Base-by-base conservation (phyloP, 805 yeast genomes). In the Clavispora phyllophila region DNA sequence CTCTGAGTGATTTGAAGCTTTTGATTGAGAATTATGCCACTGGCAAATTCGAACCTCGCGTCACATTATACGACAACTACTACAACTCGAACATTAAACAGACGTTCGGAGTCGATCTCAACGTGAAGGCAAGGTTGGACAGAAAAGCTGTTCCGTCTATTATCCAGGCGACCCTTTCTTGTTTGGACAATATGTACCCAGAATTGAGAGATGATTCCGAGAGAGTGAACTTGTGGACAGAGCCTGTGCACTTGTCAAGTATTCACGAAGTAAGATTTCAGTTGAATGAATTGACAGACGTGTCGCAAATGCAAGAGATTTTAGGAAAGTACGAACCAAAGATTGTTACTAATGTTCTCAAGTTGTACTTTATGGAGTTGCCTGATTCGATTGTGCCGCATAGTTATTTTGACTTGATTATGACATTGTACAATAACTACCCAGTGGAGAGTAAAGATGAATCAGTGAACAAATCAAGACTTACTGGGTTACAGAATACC, bases 31-130 rank as follows among this genome's bases (percentile, higher is more conserved):
- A 78, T 49, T 81, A 82, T 56, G 74, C 79, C 40, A 83, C 91
- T 0, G 96, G 96, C 0, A 70, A 74, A 33, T 87, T 84, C 62
- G 68, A 76, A 38, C 96, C 96, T 13, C 76, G 73, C 39, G 90
- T 83, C 8, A 69, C 77, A 0, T 71, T 84, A 13, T 87, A 87
- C 61, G 95, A 87, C 56, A 86, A 85, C 59, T 87, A 87, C 64
- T 85, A 85, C 61, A 79, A 81, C 48, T 75, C 86, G 5, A 78
- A 80, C 36, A 74, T 81, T 36, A 65, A 61, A 37, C 91, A 85
- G 58, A 81, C 82, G 8, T 87, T 87, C 65, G 96, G 96, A 10
- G 83, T 85, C 37, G 90, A 82, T 48, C 62, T 87, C 37, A 84
- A 81, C 43, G 75, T 82, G 19, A 76, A 87, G 41, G 78, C 89